Conservation (phyloP, 345 rosid species). For the Euphorbia peplus region DNA sequence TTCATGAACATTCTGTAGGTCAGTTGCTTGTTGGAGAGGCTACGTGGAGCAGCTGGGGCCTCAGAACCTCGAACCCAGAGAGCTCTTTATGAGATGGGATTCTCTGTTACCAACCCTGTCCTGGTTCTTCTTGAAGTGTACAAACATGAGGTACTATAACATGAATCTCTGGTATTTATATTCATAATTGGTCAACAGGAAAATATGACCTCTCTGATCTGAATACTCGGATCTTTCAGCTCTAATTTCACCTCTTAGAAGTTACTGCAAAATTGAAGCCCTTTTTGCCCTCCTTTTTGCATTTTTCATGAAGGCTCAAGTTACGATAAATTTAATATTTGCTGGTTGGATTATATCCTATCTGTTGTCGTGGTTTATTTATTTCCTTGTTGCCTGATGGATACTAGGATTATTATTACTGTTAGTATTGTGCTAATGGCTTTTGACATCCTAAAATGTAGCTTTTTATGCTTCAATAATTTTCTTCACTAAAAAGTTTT, state of each 20-base stretch:
- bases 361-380: background rate
- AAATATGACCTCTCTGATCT: conserved; percentile 1
- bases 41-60: conserved; percentile 95
- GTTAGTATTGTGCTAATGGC: background rate
- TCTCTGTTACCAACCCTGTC: conserved; percentile 63
- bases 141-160: conserved; percentile 75
- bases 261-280: conserved; percentile 2
- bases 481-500: background rate
- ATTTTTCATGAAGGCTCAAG: background rate
- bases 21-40: conserved; percentile 82
- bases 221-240: background rate
- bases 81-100: conserved; percentile 90
- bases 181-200: background rate
- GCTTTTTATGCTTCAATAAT: no score
- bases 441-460: background rate
- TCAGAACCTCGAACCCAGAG: conserved; percentile 90
- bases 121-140: conserved; percentile 86
- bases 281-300: background rate
- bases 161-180: background rate
- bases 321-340: background rate
- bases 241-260: conserved; percentile 6
- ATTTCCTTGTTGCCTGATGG: conserved; percentile 11
- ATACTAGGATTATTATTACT: background rate
- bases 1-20: conserved; percentile 48
- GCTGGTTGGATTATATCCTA: background rate